These are phyloP conservation scores for Ilyonectria sp. DNA, from an alignment of 2,329 filamentous ascomycete species.

Conservation along the genomic window DNA sequence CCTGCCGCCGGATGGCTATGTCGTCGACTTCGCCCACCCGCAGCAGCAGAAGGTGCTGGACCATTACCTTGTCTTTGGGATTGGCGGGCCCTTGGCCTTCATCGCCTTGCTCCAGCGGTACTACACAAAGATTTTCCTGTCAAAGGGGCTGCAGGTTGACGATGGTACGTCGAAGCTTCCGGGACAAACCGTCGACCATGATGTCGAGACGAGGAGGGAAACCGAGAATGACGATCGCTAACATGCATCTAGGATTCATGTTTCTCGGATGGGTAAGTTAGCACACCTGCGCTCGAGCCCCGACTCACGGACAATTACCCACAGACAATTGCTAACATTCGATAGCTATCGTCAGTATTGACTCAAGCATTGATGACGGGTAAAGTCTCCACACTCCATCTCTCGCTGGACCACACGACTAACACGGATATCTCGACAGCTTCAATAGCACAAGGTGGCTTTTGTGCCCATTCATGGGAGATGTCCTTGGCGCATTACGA, in stretches of 20 bases:
- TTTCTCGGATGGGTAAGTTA: conserved; percentile 44
- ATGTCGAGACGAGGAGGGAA: neutral
- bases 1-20: conserved; percentile 47
- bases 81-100: conserved; percentile 45
- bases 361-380: conserved; percentile 38
- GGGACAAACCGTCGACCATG: neutral
- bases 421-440: conserved; percentile 9
- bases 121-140: conserved; percentile 52
- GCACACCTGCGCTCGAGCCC: neutral
- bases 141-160: conserved; percentile 44
- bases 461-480: conserved; percentile 43
- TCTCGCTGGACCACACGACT: neutral
- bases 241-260: conserved; percentile 40
- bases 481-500: conserved; percentile 41
- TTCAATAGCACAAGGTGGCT: conserved; percentile 35
- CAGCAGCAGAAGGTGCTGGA: conserved; percentile 25
- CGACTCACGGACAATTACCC: neutral
- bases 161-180: conserved; percentile 35
- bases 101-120: conserved; percentile 47
- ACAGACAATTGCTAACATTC: conserved; percentile 6
- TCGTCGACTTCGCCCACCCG: conserved; percentile 33
- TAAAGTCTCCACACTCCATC: conserved; percentile 4
- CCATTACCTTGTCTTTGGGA: conserved; percentile 44
- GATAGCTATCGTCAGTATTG: conserved; percentile 28
- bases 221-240: neutral